Conservation (phyloP, 164 flowering plant species). For the Hamamelis virginiana region DNA sequence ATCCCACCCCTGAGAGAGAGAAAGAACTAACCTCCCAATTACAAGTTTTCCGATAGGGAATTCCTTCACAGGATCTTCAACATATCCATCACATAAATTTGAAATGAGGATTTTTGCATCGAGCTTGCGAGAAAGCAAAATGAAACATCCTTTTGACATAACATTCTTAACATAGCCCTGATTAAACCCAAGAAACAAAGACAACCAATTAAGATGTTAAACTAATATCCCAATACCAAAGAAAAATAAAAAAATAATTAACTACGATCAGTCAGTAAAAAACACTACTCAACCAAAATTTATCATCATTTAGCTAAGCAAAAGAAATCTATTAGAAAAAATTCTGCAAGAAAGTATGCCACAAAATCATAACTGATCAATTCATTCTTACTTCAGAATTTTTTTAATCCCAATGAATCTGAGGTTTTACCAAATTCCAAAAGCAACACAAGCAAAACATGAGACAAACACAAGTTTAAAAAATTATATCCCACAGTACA, state of each 20-base stretch:
- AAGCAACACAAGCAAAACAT: too few relatives aligned
- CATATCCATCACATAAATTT: slow-evolving; percentile 71
- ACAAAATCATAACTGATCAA: too few relatives aligned
- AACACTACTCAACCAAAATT: neutral
- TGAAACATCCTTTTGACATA: slow-evolving; percentile 81
- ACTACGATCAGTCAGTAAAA: neutral
- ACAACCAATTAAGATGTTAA: neutral
- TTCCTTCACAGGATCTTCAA: slow-evolving; percentile 67
- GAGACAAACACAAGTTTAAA: too few relatives aligned
- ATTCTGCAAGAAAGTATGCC: too few relatives aligned
- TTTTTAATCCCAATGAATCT: too few relatives aligned
- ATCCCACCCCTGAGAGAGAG: too few relatives aligned
- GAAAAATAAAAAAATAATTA: neutral
- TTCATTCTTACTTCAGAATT: too few relatives aligned
- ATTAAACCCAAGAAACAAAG: slow-evolving; percentile 5
- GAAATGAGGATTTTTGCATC: slow-evolving; percentile 90
- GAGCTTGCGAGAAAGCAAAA: slow-evolving; percentile 78
- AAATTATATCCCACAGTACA: too few relatives aligned
- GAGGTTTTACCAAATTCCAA: too few relatives aligned
- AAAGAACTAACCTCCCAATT: slow-evolving; percentile 54
- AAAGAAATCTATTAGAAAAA: too few relatives aligned
- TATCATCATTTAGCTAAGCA: neutral
- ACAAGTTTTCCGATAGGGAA: slow-evolving; percentile 87
- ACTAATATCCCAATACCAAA: neutral
- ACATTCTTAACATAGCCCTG: slow-evolving; percentile 91